Evolutionary conservation across 164 flowering plant genomes (phyloP).

Genomic region (Chimonanthus salicifolius): DNA sequence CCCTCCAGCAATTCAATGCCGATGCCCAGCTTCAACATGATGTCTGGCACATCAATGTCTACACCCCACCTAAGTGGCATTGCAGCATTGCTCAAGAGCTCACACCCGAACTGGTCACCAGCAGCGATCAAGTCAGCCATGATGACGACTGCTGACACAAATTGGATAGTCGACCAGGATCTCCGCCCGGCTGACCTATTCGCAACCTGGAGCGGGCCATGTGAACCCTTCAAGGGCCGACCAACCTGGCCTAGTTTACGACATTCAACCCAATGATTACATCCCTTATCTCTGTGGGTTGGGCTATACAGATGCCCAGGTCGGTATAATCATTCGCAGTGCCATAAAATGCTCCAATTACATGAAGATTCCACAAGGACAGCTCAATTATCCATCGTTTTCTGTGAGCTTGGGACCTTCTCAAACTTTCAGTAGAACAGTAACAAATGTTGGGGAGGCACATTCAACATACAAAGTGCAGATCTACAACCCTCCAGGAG

Average conservation of each 20-base stretch:
- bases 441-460: constrained; percentile 42
- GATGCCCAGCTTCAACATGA: constrained; percentile 26
- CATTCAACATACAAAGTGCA: constrained; percentile 20
- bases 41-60: constrained; percentile 21
- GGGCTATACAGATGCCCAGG: constrained; percentile 4
- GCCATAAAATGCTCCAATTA: constrained; percentile 1
- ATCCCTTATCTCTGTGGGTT: constrained; percentile 49
- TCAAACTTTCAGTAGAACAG: constrained; percentile 21
- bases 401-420: constrained; percentile 9
- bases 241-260: constrained; percentile 3
- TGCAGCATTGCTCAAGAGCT: constrained; percentile 44
- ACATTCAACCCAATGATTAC: constrained; percentile 24
- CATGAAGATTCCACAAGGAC: constrained; percentile 8
- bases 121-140: constrained; percentile 5
- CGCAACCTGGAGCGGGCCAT: constrained; percentile 46
- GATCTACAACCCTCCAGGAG: constrained; percentile 25
- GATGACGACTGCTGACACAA: constrained; percentile 20
- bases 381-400: constrained; percentile 10
- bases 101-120: constrained; percentile 27
- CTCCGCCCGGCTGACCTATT: constrained; percentile 26
- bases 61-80: constrained; percentile 29
- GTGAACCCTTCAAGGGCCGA: constrained; percentile 15
- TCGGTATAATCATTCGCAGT: background rate
- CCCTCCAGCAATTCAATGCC: constrained; percentile 19
- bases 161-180: constrained; percentile 28